These are phyloP conservation scores for Ustilago nuda DNA, from an alignment of 1,284 basidiomycete genomes.

Conservation along the genomic window DNA sequence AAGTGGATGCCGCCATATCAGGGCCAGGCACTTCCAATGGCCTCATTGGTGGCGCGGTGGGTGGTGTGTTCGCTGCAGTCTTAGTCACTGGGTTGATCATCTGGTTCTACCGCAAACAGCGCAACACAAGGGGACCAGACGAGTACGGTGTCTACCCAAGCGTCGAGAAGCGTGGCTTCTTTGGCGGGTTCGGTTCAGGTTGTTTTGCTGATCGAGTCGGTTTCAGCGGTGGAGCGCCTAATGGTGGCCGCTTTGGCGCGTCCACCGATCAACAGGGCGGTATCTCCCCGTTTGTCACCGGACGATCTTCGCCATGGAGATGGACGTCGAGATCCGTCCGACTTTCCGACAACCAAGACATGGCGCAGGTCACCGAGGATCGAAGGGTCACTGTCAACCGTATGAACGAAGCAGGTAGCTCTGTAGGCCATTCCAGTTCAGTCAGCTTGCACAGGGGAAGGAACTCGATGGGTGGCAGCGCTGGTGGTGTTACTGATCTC, in stretches of 20 bases:
- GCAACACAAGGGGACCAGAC: conserved; percentile 27
- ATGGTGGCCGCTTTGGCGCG: conserved; percentile 19
- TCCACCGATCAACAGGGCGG: conserved; percentile 36
- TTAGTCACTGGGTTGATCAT: conserved; percentile 16
- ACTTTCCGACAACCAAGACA: conserved; percentile 21
- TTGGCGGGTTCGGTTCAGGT: conserved; percentile 26
- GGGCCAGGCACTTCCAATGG: conserved; percentile 16
- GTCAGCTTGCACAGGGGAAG: conserved; percentile 37
- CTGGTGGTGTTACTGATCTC: neutral
- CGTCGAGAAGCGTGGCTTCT: conserved; percentile 35
- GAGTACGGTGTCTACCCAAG: conserved; percentile 40
- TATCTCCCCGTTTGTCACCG: conserved; percentile 42
- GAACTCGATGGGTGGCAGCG: conserved; percentile 33
- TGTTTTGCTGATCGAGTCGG: conserved; percentile 16
- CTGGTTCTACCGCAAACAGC: conserved; percentile 19
- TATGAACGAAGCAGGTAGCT: conserved; percentile 21
- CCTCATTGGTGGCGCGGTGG: conserved; percentile 33
- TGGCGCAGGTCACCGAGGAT: conserved; percentile 10
- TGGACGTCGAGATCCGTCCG: conserved; percentile 21
- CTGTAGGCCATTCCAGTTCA: conserved; percentile 37
- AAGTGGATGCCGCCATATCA: conserved; percentile 9
- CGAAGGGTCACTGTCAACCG: conserved; percentile 25
- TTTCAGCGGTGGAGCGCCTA: conserved; percentile 5
- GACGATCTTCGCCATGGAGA: conserved; percentile 29
- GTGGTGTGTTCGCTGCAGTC: conserved; percentile 28